These are phyloP conservation scores for Cardamine resedifolia DNA, from an alignment of 345 rosid genomes.

Conservation along the genomic window DNA sequence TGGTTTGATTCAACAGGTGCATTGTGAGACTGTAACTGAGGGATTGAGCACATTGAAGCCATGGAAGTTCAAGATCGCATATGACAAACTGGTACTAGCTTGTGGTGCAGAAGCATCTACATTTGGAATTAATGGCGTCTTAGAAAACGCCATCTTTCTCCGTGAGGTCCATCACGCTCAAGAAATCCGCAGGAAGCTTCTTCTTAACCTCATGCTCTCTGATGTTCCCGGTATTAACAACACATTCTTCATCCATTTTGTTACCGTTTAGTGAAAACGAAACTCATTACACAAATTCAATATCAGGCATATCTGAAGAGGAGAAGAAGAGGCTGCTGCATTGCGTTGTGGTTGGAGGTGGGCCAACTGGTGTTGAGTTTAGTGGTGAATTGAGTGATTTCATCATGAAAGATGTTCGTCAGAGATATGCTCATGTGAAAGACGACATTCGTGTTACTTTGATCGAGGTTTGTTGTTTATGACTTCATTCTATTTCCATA, in stretches of 20 bases:
- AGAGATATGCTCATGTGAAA: conserved; percentile 68
- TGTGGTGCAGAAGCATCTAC: conserved; percentile 93
- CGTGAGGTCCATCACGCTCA: conserved; percentile 95
- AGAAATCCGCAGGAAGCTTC: conserved; percentile 89
- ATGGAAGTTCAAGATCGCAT: conserved; percentile 76
- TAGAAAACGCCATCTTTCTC: conserved; percentile 84
- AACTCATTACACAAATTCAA: background rate
- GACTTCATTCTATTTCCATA: too few species aligned
- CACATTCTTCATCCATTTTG: background rate
- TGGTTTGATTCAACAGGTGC: conserved; percentile 57
- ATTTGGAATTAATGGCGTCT: conserved; percentile 84
- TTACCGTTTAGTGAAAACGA: background rate
- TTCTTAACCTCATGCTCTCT: conserved; percentile 89
- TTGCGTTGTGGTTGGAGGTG: conserved; percentile 93
- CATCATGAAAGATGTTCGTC: conserved; percentile 81
- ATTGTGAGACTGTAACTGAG: conserved; percentile 68
- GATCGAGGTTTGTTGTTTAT: conserved; percentile 60
- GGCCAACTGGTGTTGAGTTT: conserved; percentile 97
- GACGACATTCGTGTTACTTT: conserved; percentile 80
- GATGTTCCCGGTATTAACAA: conserved; percentile 69
- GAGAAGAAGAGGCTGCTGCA: conserved; percentile 83
- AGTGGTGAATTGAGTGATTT: conserved; percentile 97
- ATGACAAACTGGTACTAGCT: conserved; percentile 86
- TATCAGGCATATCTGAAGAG: conserved; percentile 66
- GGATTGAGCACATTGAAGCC: conserved; percentile 56